A percentile compares a stretch with the other conserved stretches of the same genome.
phyloP scores from a whole-genome alignment of 805 yeast genomes.

The Kockiozyma suomiensis region DNA sequence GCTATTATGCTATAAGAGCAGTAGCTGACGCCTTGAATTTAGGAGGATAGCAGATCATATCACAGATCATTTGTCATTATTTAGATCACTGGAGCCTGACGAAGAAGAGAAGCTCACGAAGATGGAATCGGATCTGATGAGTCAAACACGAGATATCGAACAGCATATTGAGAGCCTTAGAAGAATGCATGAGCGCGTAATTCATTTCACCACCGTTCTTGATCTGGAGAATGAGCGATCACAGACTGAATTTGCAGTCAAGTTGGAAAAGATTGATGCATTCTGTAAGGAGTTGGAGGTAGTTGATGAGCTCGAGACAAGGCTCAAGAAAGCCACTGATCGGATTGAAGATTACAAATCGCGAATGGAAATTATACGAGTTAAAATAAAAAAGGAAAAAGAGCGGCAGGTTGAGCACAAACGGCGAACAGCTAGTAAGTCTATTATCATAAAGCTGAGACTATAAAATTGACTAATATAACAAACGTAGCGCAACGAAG shows the following conservation, averaged over 20 bases:
- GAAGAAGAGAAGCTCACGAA: conserved; percentile 1
- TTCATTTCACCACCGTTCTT: conserved; percentile 2
- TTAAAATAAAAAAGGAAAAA: conserved; percentile 4
- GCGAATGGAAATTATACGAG: conserved; percentile 2
- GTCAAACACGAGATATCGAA: neutral
- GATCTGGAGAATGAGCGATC: conserved; percentile 11
- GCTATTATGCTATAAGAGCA: neutral
- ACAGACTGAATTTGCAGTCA: conserved; percentile 10
- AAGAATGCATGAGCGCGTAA: conserved; percentile 6
- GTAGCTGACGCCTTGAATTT: no score
- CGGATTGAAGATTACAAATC: conserved; percentile 13
- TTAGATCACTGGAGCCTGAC: neutral
- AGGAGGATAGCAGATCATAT: neutral
- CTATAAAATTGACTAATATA: neutral
- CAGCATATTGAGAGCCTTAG: neutral
- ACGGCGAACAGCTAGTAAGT: conserved; percentile 8
- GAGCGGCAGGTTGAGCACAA: conserved; percentile 12
- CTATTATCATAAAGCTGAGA: neutral
- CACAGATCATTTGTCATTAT: neutral
- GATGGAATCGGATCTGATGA: conserved; percentile 2
- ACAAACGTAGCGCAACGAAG: conserved; percentile 12
- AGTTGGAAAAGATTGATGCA: conserved; percentile 17
- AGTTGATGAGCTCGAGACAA: conserved; percentile 12
- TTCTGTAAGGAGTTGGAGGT: conserved; percentile 15
- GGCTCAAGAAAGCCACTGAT: conserved; percentile 11